Evolutionary conservation across 495 filamentous ascomycete genomes (phyloP), one percentile per base, ranked within the genome.

Genomic region (Pyrenula aspistea): DNA sequence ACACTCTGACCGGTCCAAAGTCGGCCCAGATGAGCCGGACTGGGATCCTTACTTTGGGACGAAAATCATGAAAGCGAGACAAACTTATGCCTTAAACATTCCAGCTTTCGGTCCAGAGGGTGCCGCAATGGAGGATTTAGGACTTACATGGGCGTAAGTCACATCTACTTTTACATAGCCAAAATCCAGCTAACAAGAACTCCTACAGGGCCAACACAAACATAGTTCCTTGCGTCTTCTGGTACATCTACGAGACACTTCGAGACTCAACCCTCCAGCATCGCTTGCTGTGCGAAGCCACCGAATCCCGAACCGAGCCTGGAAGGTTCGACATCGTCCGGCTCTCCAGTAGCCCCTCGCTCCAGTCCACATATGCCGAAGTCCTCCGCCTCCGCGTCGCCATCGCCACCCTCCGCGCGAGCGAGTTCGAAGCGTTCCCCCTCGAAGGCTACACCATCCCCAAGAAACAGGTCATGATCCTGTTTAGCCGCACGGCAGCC

Each of bases 371-470:
- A 58, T 65, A 61, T 51, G 58, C 61, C 12, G 63, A 65, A 36
- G 56, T 58, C 25, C 53, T 61, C 19, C 58, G 63, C 20, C 56
- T 65, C 1, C 58, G 57, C 0, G 24, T 57, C 78, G 55, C 55
- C 19, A 22, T 25, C 15, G 24, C 53, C 2, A 15, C 55, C 1
- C 25, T 24, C 21, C 61, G 58, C 15, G 25, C n/a, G 8, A 20
- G 54, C 12, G 55, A 57, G 4, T 24, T 21, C 2, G 49, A 55
- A 12, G 51, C 57, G 12, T 53, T 62, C 21, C 22, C 53, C 11
- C 8, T 60, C 22, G 23, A 23, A 24, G 53, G 51, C 11, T 60
- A 53, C 51, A 49, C 4, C 10, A 19, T 60, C 21, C 55, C 61
- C 2, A 53, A 25, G 42, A 25, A 49, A 1, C 19, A 3, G 8